These are phyloP conservation scores for Vitis hybrid DNA, from an alignment of 177 flowering plant species.

Conservation along the genomic window DNA sequence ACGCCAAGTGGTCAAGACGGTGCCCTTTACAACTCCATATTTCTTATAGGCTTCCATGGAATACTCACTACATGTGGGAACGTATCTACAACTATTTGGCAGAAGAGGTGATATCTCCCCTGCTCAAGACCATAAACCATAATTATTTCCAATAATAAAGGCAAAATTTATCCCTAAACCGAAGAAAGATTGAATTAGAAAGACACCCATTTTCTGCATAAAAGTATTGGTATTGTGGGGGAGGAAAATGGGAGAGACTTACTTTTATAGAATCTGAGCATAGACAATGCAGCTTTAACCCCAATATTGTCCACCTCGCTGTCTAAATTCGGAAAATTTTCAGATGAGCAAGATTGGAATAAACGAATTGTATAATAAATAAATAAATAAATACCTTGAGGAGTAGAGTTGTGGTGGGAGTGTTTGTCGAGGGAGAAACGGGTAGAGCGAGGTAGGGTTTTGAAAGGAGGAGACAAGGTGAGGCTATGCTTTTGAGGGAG, in stretches of 20 bases:
- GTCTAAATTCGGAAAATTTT: constrained; percentile 16
- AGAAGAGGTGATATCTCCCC: constrained; percentile 91
- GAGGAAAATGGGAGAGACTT: constrained; percentile 20
- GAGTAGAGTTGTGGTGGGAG: constrained; percentile 14
- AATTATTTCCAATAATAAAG: background rate
- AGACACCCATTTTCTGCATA: background rate
- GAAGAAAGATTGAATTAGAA: background rate
- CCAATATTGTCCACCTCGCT: constrained; percentile 56
- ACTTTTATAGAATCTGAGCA: constrained; percentile 91
- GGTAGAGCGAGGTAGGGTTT: constrained; percentile 8
- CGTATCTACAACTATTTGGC: constrained; percentile 85
- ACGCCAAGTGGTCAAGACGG: constrained; percentile 85
- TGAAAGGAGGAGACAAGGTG: background rate
- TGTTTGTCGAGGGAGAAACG: constrained; percentile 13
- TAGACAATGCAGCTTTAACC: constrained; percentile 74
- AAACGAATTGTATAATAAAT: too few species aligned
- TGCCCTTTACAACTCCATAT: constrained; percentile 84
- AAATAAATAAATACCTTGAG: constrained; percentile 11
- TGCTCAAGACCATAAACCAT: constrained; percentile 19
- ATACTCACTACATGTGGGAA: constrained; percentile 94
- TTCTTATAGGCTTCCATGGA: constrained; percentile 93
- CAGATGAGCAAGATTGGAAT: too few species aligned
- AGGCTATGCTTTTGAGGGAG: constrained; percentile 1
- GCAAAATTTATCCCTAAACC: background rate
- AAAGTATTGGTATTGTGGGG: background rate